Base-by-base conservation (phyloP, 2,329 filamentous ascomycete genomes). In the Phialophora expanda region DNA sequence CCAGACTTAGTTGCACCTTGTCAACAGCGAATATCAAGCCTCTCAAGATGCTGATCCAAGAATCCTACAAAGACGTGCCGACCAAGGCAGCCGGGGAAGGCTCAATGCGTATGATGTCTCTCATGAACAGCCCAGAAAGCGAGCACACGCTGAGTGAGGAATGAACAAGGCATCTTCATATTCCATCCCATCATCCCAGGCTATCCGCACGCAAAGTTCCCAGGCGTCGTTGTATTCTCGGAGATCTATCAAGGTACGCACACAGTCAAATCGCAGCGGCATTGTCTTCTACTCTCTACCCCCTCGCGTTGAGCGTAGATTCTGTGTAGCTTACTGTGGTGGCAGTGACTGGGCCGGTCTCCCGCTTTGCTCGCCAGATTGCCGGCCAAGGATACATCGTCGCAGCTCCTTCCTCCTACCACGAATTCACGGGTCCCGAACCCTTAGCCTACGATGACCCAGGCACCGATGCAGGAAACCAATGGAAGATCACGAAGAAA, bases 351-450 rank as follows among this genome's bases (percentile, higher is more conserved):
- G 93, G 93, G 1, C 93, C 93, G 1, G 93, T 97, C 28, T 86
- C 90, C 66, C 89, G 94, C 61, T 97, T 97, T 74, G 92, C 92
- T 59, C 88, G 93, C 66, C 93, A 97, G 77, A 97, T 97, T 73
- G 91, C 92, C 46, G 90, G 92, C 2, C 91, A 96, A 71, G 94
- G 93, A 74, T 97, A 96, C 82, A 96, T 97, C 72, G 93, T 94
- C 71, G 93, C 91, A 9, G 93, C 93, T 0, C 92, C 93, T 0
- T 95, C 91, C 41, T 93, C 89, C 34, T 97, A 97, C 79, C 93
- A 97, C 76, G 93, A 97, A 78, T 97, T 97, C 79, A 92, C 89
- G 1, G 90, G 90, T 4, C 91, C 93, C 0, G 91, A 94, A 74
- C 83, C 93, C 11, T 83, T 97, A 48, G 86, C 90, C 57, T 97